A percentile compares a stretch with the other conserved stretches of the same genome.
These are phyloP conservation scores for Funneliformis caledonium DNA, from an alignment of 371 early-diverging fungal species.

Conservation along the genomic window DNA sequence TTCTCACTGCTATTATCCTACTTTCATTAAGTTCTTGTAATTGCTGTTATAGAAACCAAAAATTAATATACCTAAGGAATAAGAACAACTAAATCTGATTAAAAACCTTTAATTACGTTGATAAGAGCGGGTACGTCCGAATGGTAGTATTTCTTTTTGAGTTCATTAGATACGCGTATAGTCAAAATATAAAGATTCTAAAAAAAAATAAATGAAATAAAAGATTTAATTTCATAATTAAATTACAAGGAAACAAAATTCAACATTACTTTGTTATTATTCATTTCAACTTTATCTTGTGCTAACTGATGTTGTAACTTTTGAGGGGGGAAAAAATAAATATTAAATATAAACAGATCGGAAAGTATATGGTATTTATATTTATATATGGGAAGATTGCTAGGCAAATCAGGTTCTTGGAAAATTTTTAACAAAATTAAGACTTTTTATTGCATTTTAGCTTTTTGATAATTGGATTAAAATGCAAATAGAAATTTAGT, in stretches of 20 bases:
- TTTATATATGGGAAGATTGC: too few relatives aligned
- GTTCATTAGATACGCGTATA: conserved; percentile 64
- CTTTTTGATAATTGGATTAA: too few relatives aligned
- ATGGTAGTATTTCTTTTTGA: conserved; percentile 62
- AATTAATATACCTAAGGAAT: not conserved
- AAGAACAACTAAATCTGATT: not conserved
- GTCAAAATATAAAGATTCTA: conserved; percentile 71
- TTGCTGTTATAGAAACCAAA: conserved; percentile 50
- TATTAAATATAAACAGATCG: not conserved
- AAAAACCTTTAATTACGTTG: conserved; percentile 53
- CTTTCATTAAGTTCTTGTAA: conserved; percentile 63
- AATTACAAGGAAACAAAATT: not conserved
- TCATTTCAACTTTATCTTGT: conserved; percentile 73
- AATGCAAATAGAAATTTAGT: too few relatives aligned
- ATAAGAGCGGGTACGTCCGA: conserved; percentile 64
- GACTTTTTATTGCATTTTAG: too few relatives aligned
- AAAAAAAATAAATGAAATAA: not conserved
- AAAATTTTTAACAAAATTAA: too few relatives aligned
- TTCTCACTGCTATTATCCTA: conserved; percentile 55
- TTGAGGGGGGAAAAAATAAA: not conserved
- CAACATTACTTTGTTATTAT: conserved; percentile 73
- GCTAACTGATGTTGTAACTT: conserved; percentile 61
- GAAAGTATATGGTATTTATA: too few relatives aligned
- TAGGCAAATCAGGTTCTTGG: too few relatives aligned
- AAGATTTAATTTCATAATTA: not conserved